A percentile compares a stretch with the other conserved stretches of the same genome.
Conservation (phyloP, 768 basidiomycete species). For the Boletus pseudopeckii region DNA sequence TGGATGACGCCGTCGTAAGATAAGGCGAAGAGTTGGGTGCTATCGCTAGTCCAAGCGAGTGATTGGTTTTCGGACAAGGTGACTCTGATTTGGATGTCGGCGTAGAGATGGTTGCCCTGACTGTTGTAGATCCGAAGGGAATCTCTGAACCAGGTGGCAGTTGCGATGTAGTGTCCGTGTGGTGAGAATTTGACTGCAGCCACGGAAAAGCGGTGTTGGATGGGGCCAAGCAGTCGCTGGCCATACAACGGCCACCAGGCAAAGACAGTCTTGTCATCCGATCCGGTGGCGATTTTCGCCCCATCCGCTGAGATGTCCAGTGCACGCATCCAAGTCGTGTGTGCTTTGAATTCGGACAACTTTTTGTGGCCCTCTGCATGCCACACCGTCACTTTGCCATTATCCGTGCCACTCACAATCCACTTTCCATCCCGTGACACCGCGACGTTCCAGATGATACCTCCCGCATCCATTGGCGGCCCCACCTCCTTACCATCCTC, state of each 20-base stretch:
- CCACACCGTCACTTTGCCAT: conserved; percentile 2
- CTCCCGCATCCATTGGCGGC: neutral
- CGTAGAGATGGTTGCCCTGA: neutral
- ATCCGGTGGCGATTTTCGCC: no score
- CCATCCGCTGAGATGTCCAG: no score
- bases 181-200: conserved; percentile 10
- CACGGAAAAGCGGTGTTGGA: neutral
- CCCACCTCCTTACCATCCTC: conserved; percentile 1
- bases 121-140: conserved; percentile 5
- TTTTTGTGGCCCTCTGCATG: neutral
- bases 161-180: conserved; percentile 6
- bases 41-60: conserved; percentile 3
- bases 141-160: neutral
- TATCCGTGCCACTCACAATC: neutral
- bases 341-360: neutral
- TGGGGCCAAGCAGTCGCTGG: neutral
- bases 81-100: neutral
- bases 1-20: neutral
- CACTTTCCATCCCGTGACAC: conserved; percentile 1
- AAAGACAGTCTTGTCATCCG: no score
- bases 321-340: neutral
- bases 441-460: neutral
- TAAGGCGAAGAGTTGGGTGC: conserved; percentile 5
- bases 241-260: no score
- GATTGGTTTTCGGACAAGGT: neutral